Conservation (phyloP, 1,284 basidiomycete species). For the Tilletia setariae region DNA sequence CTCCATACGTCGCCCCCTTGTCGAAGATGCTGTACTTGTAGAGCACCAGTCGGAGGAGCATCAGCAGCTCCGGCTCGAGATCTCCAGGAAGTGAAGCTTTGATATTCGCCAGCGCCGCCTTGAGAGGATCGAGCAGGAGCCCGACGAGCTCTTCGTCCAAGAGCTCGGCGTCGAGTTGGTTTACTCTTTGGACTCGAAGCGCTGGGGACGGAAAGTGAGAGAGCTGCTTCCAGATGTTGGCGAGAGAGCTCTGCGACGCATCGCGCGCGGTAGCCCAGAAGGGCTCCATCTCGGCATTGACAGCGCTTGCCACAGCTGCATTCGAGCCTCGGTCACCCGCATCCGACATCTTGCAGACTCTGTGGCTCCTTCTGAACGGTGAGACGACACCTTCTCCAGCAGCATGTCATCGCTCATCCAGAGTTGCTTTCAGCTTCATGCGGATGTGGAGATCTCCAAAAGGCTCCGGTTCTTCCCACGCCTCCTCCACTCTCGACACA, state of each 20-base stretch:
- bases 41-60: conserved; percentile 72
- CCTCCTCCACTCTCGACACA: no score
- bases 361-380: no score
- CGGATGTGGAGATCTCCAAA: no score
- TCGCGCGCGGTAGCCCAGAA: conserved; percentile 42
- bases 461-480: no score
- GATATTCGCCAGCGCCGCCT: conserved; percentile 62
- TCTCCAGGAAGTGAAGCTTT: conserved; percentile 66
- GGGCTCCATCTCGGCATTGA: conserved; percentile 17
- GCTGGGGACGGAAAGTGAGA: conserved; percentile 45
- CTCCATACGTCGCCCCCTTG: conserved; percentile 79
- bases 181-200: conserved; percentile 63
- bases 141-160: conserved; percentile 84
- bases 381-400: no score
- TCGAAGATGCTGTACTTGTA: conserved; percentile 84
- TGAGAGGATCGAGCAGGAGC: conserved; percentile 78
- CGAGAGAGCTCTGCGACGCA: conserved; percentile 33
- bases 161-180: conserved; percentile 86
- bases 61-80: conserved; percentile 75
- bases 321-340: no score
- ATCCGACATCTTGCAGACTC: no score
- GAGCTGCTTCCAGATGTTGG: conserved; percentile 34
- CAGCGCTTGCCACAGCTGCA: background rate
- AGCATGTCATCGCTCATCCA: no score
- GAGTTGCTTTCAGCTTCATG: no score